Conservation (phyloP, 2,329 filamentous ascomycete species). For the Aspergillus phoenicis region DNA sequence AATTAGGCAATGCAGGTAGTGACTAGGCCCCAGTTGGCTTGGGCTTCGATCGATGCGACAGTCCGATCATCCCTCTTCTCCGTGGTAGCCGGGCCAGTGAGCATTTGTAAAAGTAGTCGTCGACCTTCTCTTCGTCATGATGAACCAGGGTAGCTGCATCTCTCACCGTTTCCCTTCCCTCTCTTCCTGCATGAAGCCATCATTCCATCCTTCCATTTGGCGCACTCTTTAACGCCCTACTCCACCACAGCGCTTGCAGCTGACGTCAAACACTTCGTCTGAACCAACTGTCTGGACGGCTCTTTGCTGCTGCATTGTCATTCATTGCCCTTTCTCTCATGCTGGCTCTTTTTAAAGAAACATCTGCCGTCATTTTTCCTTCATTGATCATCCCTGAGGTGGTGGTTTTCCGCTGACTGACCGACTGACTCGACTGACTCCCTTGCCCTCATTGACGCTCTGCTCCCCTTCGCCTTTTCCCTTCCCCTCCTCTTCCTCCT, state of each 20-base stretch:
- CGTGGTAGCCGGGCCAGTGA: not conserved
- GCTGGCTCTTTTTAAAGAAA: not conserved
- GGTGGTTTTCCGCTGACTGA: not conserved
- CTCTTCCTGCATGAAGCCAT: not conserved
- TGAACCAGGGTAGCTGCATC: not conserved
- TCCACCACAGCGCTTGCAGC: slow-evolving; percentile 1
- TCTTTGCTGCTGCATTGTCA: not conserved
- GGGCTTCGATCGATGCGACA: not conserved
- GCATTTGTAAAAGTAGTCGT: not conserved
- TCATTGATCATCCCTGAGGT: not conserved
- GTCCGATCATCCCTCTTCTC: not conserved
- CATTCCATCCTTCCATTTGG: not conserved
- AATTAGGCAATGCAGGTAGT: not conserved
- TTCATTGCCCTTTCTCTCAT: not conserved
- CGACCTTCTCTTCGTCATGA: not conserved
- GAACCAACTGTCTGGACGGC: not conserved
- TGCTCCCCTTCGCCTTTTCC: not conserved
- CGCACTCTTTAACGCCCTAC: not conserved
- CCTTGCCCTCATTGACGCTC: not conserved
- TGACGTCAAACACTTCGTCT: slow-evolving; percentile 4
- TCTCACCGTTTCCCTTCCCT: not conserved
- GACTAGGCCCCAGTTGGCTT: not conserved
- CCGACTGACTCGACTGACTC: not conserved
- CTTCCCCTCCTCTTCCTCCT: not conserved
- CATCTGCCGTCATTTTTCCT: not conserved